Evolutionary conservation across 225 moss, liverwort and hornwort species (phyloP).

Genomic region (Physcomitrium patens): DNA sequence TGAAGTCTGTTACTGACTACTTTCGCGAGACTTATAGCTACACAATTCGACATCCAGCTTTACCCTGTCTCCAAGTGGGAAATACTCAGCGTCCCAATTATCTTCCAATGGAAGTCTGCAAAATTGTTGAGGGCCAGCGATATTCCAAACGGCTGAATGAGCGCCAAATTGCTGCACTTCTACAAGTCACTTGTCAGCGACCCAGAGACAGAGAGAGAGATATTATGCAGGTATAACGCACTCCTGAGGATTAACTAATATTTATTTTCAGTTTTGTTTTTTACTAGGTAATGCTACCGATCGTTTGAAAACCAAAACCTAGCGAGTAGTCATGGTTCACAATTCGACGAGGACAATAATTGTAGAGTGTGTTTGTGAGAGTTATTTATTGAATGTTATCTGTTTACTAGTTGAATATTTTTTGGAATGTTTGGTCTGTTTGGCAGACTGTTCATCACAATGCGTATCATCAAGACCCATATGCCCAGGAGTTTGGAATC

Average conservation of each 20-base stretch:
- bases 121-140: constrained; percentile 69
- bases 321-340: no score
- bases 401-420: not conserved
- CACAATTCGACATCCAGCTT: constrained; percentile 39
- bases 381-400: no score
- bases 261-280: not conserved
- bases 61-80: constrained; percentile 73
- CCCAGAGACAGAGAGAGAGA: constrained; percentile 62
- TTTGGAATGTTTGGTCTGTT: not conserved
- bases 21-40: constrained; percentile 69
- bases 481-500: constrained; percentile 72
- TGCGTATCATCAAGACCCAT: constrained; percentile 57
- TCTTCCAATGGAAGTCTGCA: constrained; percentile 77
- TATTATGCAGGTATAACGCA: constrained; percentile 46
- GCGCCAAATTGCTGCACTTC: constrained; percentile 57
- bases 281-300: not conserved
- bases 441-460: constrained; percentile 64
- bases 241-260: not conserved
- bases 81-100: constrained; percentile 60
- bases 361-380: no score
- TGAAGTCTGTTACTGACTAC: constrained; percentile 64
- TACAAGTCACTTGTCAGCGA: constrained; percentile 63
- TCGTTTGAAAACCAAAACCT: no score
- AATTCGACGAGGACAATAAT: no score
- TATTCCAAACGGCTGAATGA: constrained; percentile 63